Evolutionary conservation across 2,329 filamentous ascomycete genomes (phyloP).

Genomic region (Arthrinium phaeospermum): DNA sequence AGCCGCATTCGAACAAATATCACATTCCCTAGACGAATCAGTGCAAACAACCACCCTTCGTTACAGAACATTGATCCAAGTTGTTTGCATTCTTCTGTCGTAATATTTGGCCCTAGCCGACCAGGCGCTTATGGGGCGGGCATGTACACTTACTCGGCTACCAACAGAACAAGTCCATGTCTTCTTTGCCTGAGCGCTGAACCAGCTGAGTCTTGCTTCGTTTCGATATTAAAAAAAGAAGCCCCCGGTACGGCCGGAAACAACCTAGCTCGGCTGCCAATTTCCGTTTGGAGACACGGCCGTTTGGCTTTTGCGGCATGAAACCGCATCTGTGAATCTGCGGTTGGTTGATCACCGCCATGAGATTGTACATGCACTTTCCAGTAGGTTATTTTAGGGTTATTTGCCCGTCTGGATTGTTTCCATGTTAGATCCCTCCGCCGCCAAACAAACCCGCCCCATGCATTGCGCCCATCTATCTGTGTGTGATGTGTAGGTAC

Average conservation of each 20-base stretch:
- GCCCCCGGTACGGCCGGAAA: background rate
- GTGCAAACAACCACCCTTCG: background rate
- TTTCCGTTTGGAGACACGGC: slow-evolving; percentile 8
- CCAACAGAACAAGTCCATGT: background rate
- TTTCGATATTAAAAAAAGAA: background rate
- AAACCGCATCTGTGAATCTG: slow-evolving; percentile 12
- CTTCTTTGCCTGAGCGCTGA: background rate
- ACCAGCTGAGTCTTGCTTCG: background rate
- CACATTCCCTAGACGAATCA: background rate
- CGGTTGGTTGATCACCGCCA: slow-evolving; percentile 12
- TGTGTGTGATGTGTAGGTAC: background rate
- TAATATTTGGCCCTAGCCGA: background rate
- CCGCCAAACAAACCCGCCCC: slow-evolving; percentile 3
- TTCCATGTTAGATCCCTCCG: background rate
- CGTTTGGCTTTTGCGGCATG: slow-evolving; percentile 2
- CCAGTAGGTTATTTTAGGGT: background rate
- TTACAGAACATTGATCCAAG: background rate
- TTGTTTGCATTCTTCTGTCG: background rate
- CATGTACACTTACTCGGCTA: background rate
- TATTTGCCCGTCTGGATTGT: background rate
- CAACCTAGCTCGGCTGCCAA: slow-evolving; percentile 1
- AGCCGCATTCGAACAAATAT: background rate
- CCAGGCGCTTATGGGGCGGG: background rate
- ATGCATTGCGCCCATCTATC: background rate
- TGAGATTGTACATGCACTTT: background rate